Evolutionary conservation across 176 grass and related monocot genomes (phyloP).

Genomic region (Aegilops speltoides): DNA sequence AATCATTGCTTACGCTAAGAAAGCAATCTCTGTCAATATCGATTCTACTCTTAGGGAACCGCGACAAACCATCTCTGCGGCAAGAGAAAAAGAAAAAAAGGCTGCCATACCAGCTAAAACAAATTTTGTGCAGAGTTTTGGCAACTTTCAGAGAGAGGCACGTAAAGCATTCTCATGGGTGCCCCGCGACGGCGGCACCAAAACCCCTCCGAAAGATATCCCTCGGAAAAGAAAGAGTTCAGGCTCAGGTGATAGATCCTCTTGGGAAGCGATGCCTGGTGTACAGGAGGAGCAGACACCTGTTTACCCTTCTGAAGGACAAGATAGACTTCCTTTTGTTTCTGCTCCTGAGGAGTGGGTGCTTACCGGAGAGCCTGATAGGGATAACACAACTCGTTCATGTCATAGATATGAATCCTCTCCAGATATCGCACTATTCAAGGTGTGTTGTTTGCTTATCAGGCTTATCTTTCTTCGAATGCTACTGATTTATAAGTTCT

Average conservation of each 20-base stretch:
- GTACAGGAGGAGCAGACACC: constrained; percentile 58
- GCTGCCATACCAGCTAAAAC: constrained; percentile 53
- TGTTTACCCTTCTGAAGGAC: constrained; percentile 62
- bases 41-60: constrained; percentile 63
- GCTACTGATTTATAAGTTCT: not conserved
- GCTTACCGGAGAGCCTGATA: constrained; percentile 75
- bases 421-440: constrained; percentile 96
- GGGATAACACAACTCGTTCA: constrained; percentile 65
- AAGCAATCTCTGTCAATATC: constrained; percentile 75
- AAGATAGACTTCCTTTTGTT: constrained; percentile 78
- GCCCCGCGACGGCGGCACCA: constrained; percentile 61
- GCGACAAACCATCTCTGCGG: constrained; percentile 53
- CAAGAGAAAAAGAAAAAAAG: constrained; percentile 80
- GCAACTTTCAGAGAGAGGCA: constrained; percentile 87
- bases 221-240: constrained; percentile 89
- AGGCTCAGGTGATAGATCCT: constrained; percentile 59
- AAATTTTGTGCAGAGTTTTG: constrained; percentile 85
- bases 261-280: constrained; percentile 57
- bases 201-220: constrained; percentile 54
- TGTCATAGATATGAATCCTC: constrained; percentile 90
- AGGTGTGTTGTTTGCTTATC: constrained; percentile 48
- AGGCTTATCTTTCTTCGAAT: constrained; percentile 17
- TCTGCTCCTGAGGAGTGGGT: constrained; percentile 92
- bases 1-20: constrained; percentile 80
- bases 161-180: constrained; percentile 92